A percentile compares a stretch with the other conserved stretches of the same genome.
Evolutionary conservation across 2,329 filamentous ascomycete species (phyloP).

Genomic region (Chaetothyriales sp.): DNA sequence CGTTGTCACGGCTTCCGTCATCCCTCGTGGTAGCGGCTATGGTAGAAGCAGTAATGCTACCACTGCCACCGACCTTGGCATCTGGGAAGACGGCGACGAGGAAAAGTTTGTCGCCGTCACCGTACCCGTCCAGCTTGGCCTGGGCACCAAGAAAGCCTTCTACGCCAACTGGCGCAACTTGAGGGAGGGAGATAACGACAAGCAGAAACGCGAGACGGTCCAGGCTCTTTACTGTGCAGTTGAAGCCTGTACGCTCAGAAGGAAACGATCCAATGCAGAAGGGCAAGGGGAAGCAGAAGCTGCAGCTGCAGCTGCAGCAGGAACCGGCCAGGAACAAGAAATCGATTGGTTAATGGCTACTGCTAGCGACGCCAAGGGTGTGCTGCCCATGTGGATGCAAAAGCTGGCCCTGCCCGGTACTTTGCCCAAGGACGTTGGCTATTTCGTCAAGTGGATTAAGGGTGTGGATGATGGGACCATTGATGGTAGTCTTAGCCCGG

Average conservation of each 20-base stretch:
- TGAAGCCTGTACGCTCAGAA: slow-evolving; percentile 7
- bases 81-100: slow-evolving; percentile 4
- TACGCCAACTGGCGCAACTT: slow-evolving; percentile 19
- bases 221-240: slow-evolving; percentile 18
- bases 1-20: slow-evolving; percentile 17
- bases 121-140: slow-evolving; percentile 19
- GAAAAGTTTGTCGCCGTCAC: slow-evolving; percentile 21
- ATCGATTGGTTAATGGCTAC: slow-evolving; percentile 71
- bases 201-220: slow-evolving; percentile 18
- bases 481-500: not conserved
- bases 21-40: not conserved
- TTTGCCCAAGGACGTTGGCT: slow-evolving; percentile 57
- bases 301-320: slow-evolving; percentile 25
- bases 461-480: slow-evolving; percentile 22
- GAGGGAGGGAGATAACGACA: slow-evolving; percentile 14
- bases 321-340: slow-evolving; percentile 42
- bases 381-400: slow-evolving; percentile 53
- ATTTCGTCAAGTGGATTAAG: slow-evolving; percentile 54
- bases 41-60: not conserved
- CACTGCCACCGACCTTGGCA: not conserved
- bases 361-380: slow-evolving; percentile 54
- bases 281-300: not conserved
- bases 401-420: slow-evolving; percentile 47
- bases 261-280: slow-evolving; percentile 4
- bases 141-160: slow-evolving; percentile 12